Base-by-base conservation (phyloP, 2,329 filamentous ascomycete species). In the Ophiobolus disseminans region DNA sequence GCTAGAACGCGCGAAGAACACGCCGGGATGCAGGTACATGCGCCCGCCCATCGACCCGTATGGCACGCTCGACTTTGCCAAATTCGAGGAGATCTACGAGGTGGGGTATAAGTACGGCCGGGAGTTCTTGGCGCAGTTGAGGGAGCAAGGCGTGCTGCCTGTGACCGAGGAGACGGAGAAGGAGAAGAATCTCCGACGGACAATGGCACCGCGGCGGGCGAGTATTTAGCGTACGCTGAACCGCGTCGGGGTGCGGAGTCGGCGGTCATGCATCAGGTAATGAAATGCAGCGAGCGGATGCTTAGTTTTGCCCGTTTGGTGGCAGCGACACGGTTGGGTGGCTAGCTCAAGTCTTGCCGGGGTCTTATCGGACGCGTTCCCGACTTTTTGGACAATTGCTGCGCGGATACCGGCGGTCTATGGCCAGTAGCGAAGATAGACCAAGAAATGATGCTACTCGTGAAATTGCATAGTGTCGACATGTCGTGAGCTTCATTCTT, bases 61-160 rank as follows among this genome's bases (percentile, higher is more conserved):
- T 63, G 94, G 92, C 4, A 99, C 94, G 1, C 78, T 99, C 22
- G 94, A 99, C 49, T 99, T 99, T 78, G 90, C 86, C 53, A 97
- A 96, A 73, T 99, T 99, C 73, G 93, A 97, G 65, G 95, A 99
- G 79, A 93, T 99, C 44, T 96, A 95, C 66, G 82, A 88, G 60
- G 82, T 97, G 9, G 95, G 94, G 1, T 96, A 96, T 74, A 81
- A 83, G 45, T 99, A 87, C 67, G 94, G 91, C 4, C 87, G 88
- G 70, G 85, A 90, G 44, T 97, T 88, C 69, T 73, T 99, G 57
- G 84, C 85, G 43, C 82, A 86, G 60, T 77, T 97, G 70, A 86
- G 86, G 67, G 89, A 89, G 30, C 82, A 95, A 63, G 93, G 93
- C 0, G 82, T 88, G 30, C 75, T 99, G 57, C 84, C 84, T 13